These are phyloP conservation scores for Dactylellina leptospora DNA, from an alignment of 2,329 filamentous ascomycete species.

Conservation along the genomic window DNA sequence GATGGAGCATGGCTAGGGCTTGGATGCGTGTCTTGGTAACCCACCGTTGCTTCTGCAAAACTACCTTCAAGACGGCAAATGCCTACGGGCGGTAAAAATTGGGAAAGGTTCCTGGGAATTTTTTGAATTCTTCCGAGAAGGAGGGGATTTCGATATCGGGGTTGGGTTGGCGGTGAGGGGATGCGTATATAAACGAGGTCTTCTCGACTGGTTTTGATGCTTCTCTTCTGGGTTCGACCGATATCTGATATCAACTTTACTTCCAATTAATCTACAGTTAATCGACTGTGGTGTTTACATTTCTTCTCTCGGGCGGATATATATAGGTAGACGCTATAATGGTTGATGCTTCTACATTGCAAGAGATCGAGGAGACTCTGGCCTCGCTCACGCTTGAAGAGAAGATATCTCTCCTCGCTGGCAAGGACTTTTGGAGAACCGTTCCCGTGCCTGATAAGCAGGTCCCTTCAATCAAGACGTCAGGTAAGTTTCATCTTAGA, in stretches of 20 bases:
- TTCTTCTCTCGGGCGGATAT: no score
- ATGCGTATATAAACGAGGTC: constrained; percentile 40
- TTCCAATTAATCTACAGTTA: no score
- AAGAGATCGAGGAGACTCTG: constrained; percentile 47
- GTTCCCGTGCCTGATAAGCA: constrained; percentile 66
- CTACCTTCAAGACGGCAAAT: constrained; percentile 3
- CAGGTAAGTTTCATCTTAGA: no score
- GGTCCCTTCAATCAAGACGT: constrained; percentile 52
- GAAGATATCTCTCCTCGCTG: constrained; percentile 54
- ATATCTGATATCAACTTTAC: no score
- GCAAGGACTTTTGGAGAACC: constrained; percentile 73
- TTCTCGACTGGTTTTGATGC: no score
- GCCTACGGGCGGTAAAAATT: constrained; percentile 43
- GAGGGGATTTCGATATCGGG: constrained; percentile 15
- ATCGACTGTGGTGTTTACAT: no score
- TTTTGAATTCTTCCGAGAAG: constrained; percentile 52
- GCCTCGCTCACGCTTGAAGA: constrained; percentile 46
- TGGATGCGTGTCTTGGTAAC: background rate
- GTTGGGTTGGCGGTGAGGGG: background rate
- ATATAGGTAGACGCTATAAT: no score
- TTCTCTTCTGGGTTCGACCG: no score
- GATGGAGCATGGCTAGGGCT: background rate
- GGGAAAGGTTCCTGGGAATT: background rate
- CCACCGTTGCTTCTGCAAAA: background rate
- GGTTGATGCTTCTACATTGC: constrained; percentile 16